Conservation (phyloP, 495 filamentous ascomycete genomes). For the Geopyxis carbonaria region DNA sequence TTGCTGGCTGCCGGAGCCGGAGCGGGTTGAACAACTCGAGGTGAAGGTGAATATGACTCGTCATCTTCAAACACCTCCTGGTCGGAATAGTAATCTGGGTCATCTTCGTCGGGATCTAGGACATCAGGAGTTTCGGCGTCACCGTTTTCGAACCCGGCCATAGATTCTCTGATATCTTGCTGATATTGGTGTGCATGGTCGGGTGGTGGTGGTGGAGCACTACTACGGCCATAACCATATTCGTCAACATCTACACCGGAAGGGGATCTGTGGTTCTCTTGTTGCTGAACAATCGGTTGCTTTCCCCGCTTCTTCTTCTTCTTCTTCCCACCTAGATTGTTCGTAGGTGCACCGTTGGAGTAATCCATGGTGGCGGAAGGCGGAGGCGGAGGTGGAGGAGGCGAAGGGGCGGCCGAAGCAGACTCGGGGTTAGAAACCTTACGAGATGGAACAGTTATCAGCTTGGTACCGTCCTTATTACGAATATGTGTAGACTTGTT, state of each 20-base stretch:
- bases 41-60: conserved; percentile 21
- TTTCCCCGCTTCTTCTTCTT: conserved; percentile 26
- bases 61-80: conserved; percentile 32
- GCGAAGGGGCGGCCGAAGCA: conserved; percentile 18
- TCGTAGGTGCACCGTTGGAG: conserved; percentile 22
- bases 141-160: conserved; percentile 21
- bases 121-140: conserved; percentile 13
- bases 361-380: conserved; percentile 22
- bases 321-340: conserved; percentile 23
- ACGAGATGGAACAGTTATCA: conserved; percentile 46
- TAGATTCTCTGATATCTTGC: conserved; percentile 20
- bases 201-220: conserved; percentile 18
- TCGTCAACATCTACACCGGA: neutral
- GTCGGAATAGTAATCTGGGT: conserved; percentile 32
- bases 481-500: conserved; percentile 24
- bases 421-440: conserved; percentile 34
- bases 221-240: conserved; percentile 4
- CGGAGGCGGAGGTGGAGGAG: conserved; percentile 18
- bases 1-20: conserved; percentile 23
- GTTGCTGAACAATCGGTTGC: conserved; percentile 7
- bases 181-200: conserved; percentile 16
- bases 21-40: conserved; percentile 6
- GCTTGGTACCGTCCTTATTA: conserved; percentile 52
- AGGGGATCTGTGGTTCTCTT: conserved; percentile 7
- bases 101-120: conserved; percentile 27